Evolutionary conservation across 805 yeast genomes (phyloP), one percentile per base, ranked within the genome.

Genomic region (Groenewaldozyma tartarivorans): DNA sequence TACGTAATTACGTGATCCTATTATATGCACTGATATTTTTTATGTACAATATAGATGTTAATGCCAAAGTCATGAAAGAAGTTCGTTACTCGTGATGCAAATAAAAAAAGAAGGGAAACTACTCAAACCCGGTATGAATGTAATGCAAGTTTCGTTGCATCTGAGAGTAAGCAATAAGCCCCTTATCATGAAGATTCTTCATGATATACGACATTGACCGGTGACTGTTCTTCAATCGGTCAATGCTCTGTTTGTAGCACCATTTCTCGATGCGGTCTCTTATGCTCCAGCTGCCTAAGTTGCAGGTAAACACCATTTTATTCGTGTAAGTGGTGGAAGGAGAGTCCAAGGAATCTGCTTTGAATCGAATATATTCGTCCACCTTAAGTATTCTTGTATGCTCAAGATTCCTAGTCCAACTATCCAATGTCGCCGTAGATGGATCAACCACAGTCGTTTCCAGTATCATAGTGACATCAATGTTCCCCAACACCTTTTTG

Each of bases 401-500:
- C 56, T 90, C 96, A 36, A 88, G 61, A 57, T 88, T 88, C 46
- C 86, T 71, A 13, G 85, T 79, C 63, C 83, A 87, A 2, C 94
- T 74, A 42, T 65, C 53, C 72, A 88, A 67, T 5, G 66, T 65
- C 45, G 68, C 61, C 3, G 58, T 54, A 6, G 56, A 50, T 1
- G 90, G 85, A 58, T 88, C 81, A 17, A 88, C 79, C 7, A 80
- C 61, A 1, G 86, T 74, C 50, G 75, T 74, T 55, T 88, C 97
- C 35, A 88, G 71, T 33, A 88, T 76, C 90, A 92, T 84, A 9
- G 85, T 68, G 41, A 81, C 79, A 24, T 81, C 68, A 20, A 76
- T 75, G 36, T 70, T 67, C 2, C 90, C 88, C 45, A 87, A 58
- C 41, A 86, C 74, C 3, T 90, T 90, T 49, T 71, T 73, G 20